These are phyloP conservation scores for Aspergillus piperis DNA, from an alignment of 2,329 filamentous ascomycete genomes.

Conservation along the genomic window DNA sequence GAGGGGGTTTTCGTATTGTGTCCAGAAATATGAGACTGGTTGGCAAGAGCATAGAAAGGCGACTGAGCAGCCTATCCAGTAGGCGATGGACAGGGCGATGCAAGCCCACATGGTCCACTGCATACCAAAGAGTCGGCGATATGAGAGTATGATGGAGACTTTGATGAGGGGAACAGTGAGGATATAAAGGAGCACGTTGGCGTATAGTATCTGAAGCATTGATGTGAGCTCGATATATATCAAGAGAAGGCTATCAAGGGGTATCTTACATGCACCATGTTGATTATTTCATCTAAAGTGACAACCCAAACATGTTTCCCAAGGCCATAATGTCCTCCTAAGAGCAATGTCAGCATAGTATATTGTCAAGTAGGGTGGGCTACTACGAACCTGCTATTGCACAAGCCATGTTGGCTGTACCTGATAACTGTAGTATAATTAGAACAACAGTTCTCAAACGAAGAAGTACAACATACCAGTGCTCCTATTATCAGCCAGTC, in stretches of 20 bases:
- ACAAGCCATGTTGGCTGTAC: constrained; percentile 3
- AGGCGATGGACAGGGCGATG: constrained; percentile 16
- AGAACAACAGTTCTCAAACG: not conserved
- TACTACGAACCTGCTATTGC: not conserved
- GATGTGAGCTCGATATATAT: not conserved
- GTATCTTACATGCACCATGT: constrained; percentile 1
- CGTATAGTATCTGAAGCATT: constrained; percentile 15
- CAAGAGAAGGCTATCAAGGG: not conserved
- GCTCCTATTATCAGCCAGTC: constrained; percentile 4
- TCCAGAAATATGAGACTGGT: constrained; percentile 21
- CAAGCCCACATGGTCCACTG: constrained; percentile 19
- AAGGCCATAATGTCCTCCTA: constrained; percentile 18
- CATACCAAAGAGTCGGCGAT: constrained; percentile 24
- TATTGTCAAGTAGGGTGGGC: not conserved
- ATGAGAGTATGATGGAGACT: constrained; percentile 21
- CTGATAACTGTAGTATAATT: not conserved
- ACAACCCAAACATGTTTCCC: constrained; percentile 23
- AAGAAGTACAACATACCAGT: not conserved
- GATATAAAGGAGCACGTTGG: constrained; percentile 19
- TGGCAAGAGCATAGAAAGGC: constrained; percentile 15
- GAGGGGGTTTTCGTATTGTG: constrained; percentile 13
- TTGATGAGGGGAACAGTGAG: constrained; percentile 20
- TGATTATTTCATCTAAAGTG: constrained; percentile 8
- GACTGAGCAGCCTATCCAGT: constrained; percentile 12
- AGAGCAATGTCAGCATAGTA: not conserved